These are phyloP conservation scores for Bruguiera gymnorhiza DNA, from an alignment of 345 rosid species.

Conservation along the genomic window DNA sequence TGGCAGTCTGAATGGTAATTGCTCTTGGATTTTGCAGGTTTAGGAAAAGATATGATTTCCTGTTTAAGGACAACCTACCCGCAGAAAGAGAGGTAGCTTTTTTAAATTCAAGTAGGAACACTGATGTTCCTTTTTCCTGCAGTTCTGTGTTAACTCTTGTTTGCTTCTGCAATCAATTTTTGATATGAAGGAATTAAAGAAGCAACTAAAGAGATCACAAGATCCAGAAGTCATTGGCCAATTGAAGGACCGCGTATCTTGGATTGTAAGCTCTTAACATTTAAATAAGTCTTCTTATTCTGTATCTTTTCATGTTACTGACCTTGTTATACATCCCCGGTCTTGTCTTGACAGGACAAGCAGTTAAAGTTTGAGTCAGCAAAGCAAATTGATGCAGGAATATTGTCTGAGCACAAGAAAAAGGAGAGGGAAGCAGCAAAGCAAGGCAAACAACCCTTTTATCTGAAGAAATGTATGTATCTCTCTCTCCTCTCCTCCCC, in stretches of 20 bases:
- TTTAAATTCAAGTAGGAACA: slow-evolving; percentile 3
- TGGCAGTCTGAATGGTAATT: neutral
- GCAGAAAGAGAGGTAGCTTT: slow-evolving; percentile 52
- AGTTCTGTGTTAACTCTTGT: neutral
- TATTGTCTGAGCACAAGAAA: slow-evolving; percentile 75
- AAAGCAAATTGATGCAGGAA: slow-evolving; percentile 51
- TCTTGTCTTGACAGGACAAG: slow-evolving; percentile 56
- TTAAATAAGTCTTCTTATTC: neutral
- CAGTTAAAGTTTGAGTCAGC: slow-evolving; percentile 60
- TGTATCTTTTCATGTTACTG: neutral
- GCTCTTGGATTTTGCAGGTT: slow-evolving; percentile 40
- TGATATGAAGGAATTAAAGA: slow-evolving; percentile 40
- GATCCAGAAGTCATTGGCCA: slow-evolving; percentile 33
- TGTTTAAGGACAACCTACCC: slow-evolving; percentile 62
- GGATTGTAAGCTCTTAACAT: slow-evolving; percentile 45
- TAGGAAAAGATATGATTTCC: slow-evolving; percentile 71
- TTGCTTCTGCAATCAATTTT: neutral
- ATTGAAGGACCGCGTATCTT: slow-evolving; percentile 28
- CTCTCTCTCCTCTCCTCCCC: neutral
- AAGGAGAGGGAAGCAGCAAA: slow-evolving; percentile 84
- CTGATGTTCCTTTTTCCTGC: neutral
- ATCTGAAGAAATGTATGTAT: slow-evolving; percentile 70
- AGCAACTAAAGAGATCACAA: slow-evolving; percentile 41
- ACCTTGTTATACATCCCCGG: neutral
- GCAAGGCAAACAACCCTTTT: slow-evolving; percentile 77